A percentile compares a stretch with the other conserved stretches of the same genome.
Evolutionary conservation across 2,329 filamentous ascomycete species (phyloP).

Genomic region (Incumbomyces lentus): DNA sequence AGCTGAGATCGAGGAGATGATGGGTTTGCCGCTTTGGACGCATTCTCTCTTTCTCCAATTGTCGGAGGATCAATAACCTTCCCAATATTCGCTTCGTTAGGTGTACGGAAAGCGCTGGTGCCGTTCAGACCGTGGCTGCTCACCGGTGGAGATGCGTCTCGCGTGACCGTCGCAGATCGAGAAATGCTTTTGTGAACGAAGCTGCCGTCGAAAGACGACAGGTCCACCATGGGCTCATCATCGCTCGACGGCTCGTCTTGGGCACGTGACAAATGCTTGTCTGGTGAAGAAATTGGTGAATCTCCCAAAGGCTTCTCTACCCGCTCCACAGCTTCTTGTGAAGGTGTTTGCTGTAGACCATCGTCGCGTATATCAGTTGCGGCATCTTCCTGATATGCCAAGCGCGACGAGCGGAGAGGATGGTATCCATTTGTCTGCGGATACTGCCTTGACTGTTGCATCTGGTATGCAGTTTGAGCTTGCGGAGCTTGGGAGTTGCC

Average conservation of each 20-base stretch:
- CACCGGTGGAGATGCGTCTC: not conserved
- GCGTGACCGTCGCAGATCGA: not conserved
- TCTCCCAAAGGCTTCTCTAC: not conserved
- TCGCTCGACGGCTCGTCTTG: not conserved
- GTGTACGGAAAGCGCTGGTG: not conserved
- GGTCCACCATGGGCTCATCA: constrained; percentile 1
- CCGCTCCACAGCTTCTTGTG: not conserved
- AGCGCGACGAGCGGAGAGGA: not conserved
- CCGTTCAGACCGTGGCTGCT: not conserved
- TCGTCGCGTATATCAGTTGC: not conserved
- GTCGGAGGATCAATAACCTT: not conserved
- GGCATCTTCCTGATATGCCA: not conserved
- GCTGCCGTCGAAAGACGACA: constrained; percentile 7
- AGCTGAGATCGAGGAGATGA: not conserved
- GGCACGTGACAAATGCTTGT: not conserved
- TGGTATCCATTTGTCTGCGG: not conserved
- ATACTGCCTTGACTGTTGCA: not conserved
- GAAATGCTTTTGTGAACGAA: constrained; percentile 5
- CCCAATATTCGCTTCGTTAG: constrained; percentile 1
- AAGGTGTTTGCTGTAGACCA: not conserved
- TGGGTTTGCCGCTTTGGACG: not conserved
- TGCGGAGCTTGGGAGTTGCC: too few relatives aligned
- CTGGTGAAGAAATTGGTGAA: not conserved
- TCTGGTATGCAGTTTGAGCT: not conserved
- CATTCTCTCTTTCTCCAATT: not conserved